Evolutionary conservation across 2,329 filamentous ascomycete genomes (phyloP), one percentile per base, ranked within the genome.

Genomic region (Pseudocercospora pini-densiflorae): DNA sequence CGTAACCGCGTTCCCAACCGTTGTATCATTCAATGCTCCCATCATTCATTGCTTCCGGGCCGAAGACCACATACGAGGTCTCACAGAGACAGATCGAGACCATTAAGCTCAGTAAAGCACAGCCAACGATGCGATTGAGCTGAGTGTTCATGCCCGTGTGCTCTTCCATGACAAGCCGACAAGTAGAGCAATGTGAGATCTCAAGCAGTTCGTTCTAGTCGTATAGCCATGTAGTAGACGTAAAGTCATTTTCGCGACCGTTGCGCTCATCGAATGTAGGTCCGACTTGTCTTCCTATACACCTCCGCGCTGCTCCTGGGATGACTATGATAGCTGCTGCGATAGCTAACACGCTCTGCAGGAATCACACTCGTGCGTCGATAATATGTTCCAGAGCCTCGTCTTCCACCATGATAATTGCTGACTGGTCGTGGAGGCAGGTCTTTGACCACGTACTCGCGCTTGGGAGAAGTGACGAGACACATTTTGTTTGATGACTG

Each of bases 341-440:
- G 66, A 59, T 72, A 70, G 60, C 71, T 74, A 33, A 67, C 59
- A 14, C 72, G 53, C 60, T 73, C 73, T 40, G 43, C 58, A 16
- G 70, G 71, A 24, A 75, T 65, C 8, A 63, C 61, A 40, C 67
- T 72, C 40, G 68, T 74, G 47, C 72, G 67, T 27, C 65, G 47
- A 61, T 69, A 72, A 14, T 68, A 68, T 16, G 61, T 61, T 21
- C 65, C 66, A 19, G 62, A 62, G 27, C 69, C 59, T 7, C 51
- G 60, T 19, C 69, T 67, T 9, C 75, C 73, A 14, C 74, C 69
- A 47, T 75, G 71, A 65, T 73, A 76, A 65, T 77, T 75, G 47
- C 72, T 75, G 43, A 78, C 74, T 2, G 73, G 75, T 8, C 75
- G 71, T 2, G 76, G 74, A 2, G 75, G 70, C 43, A 72, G 58